Evolutionary conservation across 1,284 basidiomycete species (phyloP), one percentile per base, ranked within the genome.

Genomic region (Earliella scabrosa): DNA sequence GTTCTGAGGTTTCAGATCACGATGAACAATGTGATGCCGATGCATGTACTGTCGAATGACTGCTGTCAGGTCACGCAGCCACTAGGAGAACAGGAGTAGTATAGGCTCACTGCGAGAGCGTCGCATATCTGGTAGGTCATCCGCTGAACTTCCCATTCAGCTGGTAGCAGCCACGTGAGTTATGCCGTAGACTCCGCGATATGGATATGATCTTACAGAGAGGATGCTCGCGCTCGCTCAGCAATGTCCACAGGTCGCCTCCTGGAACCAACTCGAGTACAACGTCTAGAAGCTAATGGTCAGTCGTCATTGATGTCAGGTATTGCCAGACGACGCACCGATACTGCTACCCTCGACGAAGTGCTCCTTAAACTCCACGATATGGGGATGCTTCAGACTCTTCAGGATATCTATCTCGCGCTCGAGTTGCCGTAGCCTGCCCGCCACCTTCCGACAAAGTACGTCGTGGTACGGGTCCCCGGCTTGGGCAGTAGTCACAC

Each of bases 1-100:
- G 63, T 93, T 93, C 83, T 97, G 95, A 0, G 95, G 95, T 71
- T 97, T 97, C 44, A 97, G 75, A 73, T 97, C 95, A 31, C 95
- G 88, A 73, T 97, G 95, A 0, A 93, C 84, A 34, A 97, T 83
- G 18, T 84, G 86, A 64, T 82, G 75, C 23, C 73, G 74, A 66
- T 94, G 92, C 39, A 92, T 85, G 68, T 93, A 93, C 86, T 90
- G 39, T 56, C 10, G 59, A 8, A 23, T 35, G 50, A 11, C n/a
- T n/a, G n/a, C n/a, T n/a, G n/a, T n/a, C n/a, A n/a, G n/a, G n/a
- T n/a, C n/a, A n/a, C n/a, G n/a, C n/a, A n/a, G n/a, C n/a, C n/a
- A n/a, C n/a, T n/a, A n/a, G n/a, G n/a, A n/a, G n/a, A n/a, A n/a
- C n/a, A n/a, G n/a, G 9, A 4, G 21, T 5, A n/a, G n/a, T 13